These are phyloP conservation scores for Lenwebbia sp. DNA, from an alignment of 345 rosid genomes.

Conservation along the genomic window DNA sequence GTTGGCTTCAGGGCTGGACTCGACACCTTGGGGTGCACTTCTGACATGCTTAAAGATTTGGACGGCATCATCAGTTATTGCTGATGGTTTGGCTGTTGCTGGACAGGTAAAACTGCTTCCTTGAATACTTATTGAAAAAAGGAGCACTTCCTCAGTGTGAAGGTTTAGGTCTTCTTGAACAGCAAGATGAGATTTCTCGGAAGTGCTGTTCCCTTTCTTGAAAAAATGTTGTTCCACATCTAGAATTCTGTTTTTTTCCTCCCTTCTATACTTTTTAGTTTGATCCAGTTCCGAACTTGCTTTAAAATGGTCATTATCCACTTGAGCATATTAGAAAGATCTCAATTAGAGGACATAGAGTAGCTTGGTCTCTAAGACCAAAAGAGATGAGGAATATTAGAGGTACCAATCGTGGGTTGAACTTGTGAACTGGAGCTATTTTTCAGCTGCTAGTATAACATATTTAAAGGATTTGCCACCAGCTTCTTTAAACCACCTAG, in stretches of 20 bases:
- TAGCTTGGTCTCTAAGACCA: neutral
- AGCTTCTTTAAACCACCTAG: neutral
- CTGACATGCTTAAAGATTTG: constrained; percentile 84
- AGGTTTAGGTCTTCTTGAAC: neutral
- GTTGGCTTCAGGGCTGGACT: constrained; percentile 67
- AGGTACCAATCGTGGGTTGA: neutral
- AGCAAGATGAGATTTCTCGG: neutral
- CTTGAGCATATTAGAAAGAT: neutral
- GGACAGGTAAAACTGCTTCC: constrained; percentile 45
- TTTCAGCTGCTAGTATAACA: neutral
- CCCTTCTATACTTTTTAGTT: neutral
- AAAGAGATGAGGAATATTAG: neutral
- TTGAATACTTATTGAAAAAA: neutral
- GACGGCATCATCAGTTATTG: constrained; percentile 83
- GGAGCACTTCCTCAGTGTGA: neutral
- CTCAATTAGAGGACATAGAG: neutral
- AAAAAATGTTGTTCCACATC: neutral
- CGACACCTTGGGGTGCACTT: constrained; percentile 78
- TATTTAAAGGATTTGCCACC: neutral
- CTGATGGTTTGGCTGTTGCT: constrained; percentile 93
- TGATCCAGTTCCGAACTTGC: neutral
- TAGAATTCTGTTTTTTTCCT: neutral
- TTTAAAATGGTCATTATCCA: neutral
- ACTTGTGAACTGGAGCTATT: neutral
- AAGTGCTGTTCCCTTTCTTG: neutral